Base-by-base conservation (phyloP, 2,329 filamentous ascomycete genomes). In the Pyrenophora teres region DNA sequence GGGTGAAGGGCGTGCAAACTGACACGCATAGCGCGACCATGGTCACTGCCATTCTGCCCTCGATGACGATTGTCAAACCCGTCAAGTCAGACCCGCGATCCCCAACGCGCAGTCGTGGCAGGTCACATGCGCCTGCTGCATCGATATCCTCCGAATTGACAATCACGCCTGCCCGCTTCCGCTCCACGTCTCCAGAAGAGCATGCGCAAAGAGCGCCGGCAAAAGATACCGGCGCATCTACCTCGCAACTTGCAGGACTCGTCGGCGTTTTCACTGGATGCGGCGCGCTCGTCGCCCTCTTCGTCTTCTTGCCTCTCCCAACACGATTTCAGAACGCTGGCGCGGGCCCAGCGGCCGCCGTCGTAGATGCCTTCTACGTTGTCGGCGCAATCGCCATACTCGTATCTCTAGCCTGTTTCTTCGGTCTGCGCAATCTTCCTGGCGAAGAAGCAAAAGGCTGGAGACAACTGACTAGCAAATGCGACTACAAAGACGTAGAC, bases 211-310 rank as follows among this genome's bases (percentile, higher is more conserved):
- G 54, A 18, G 49, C 49, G 8, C 15, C 38, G 3, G 41, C 47
- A 8, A 65, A 60, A 52, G 59, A 68, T 36, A 64, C 56, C 3
- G 60, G 57, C 6, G 68, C 71, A 35, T 80, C 81, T 6, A 83
- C 83, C 25, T 83, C 82, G 32, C 80, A 85, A 55, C 81, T 99
- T 21, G 93, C 94, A 13, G 94, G 94, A 0, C 86, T 92, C 43
- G 94, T 99, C 4, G 94, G 94, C 4, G 79, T 96, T 52, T 96
- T 95, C 70, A 96, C 94, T 6, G 94, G 94, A 19, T 90, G 90
- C 64, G 94, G 94, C 54, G 94, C 94, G 12, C 81, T 99, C 4
- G 81, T 99, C 4, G 92, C 94, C 9, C 78, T 99, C 25, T 75
- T 80, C 0, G 67, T 94, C 30, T 97, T 99, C 69, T 80, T 99